phyloP scores from a whole-genome alignment of 2,329 filamentous ascomycete genomes.

The Aspergillus sp. region DNA sequence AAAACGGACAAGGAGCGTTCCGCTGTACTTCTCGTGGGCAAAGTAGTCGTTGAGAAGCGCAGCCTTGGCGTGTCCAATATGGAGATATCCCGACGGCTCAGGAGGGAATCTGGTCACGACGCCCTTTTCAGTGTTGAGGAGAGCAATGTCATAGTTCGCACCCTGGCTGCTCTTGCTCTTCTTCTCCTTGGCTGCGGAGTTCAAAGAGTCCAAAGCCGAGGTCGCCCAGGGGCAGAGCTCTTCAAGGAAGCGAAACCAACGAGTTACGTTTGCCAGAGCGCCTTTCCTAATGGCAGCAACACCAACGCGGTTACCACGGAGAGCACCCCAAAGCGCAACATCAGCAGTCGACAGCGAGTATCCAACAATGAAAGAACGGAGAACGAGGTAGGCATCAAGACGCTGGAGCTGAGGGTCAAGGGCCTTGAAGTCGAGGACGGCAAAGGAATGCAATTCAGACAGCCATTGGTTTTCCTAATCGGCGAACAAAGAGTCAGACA shows the following conservation, averaged over 20 bases:
- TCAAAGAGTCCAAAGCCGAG: slow-evolving; percentile 60
- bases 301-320: slow-evolving; percentile 78
- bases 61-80: slow-evolving; percentile 93
- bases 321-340: slow-evolving; percentile 70
- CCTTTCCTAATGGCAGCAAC: slow-evolving; percentile 73
- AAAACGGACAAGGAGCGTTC: slow-evolving; percentile 82
- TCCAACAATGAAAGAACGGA: slow-evolving; percentile 78
- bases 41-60: slow-evolving; percentile 95
- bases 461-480: slow-evolving; percentile 47
- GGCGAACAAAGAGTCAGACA: slow-evolving; percentile 3
- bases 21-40: slow-evolving; percentile 84
- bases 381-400: slow-evolving; percentile 77
- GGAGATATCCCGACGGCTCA: slow-evolving; percentile 90
- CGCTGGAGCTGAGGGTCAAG: slow-evolving; percentile 66
- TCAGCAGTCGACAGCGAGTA: slow-evolving; percentile 71
- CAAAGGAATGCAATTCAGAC: slow-evolving; percentile 44
- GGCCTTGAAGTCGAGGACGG: slow-evolving; percentile 67
- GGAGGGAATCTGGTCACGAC: slow-evolving; percentile 90
- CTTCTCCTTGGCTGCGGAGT: slow-evolving; percentile 61
- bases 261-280: slow-evolving; percentile 63
- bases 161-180: slow-evolving; percentile 65
- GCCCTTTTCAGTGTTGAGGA: slow-evolving; percentile 76
- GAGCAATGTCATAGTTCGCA: slow-evolving; percentile 79
- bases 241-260: slow-evolving; percentile 86
- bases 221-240: slow-evolving; percentile 69